Evolutionary conservation across 306 rosid genomes (phyloP).

Genomic region (Lagenaria siceraria): DNA sequence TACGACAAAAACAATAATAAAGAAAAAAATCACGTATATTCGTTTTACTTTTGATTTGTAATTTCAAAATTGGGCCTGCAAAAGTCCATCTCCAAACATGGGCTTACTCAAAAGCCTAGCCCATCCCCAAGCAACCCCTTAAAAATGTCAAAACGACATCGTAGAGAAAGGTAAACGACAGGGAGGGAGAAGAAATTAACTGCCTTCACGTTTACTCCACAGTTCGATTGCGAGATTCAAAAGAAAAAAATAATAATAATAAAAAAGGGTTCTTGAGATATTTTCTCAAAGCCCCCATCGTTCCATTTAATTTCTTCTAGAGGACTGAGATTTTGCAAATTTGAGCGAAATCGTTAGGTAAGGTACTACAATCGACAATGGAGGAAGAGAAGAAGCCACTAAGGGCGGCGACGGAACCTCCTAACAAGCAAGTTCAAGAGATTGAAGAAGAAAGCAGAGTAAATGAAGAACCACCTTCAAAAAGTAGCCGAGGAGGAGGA

Average conservation of each 20-base stretch:
- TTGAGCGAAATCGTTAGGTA: background rate
- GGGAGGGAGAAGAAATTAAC: background rate
- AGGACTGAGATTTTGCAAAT: background rate
- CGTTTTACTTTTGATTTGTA: too few relatives aligned
- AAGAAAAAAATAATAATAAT: background rate
- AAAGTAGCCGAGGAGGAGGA: slow-evolving; percentile 4
- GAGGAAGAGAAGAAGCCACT: slow-evolving; percentile 45
- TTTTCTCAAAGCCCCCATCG: background rate
- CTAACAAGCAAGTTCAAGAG: slow-evolving; percentile 10
- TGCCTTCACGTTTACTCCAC: slow-evolving; percentile 1
- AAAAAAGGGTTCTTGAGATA: background rate
- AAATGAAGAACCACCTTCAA: slow-evolving; percentile 10
- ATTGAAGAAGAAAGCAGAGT: background rate
- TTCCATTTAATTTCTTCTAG: background rate
- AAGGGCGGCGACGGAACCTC: slow-evolving; percentile 26
- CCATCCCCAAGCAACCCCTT: too few relatives aligned
- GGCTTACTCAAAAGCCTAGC: too few relatives aligned
- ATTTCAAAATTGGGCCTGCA: too few relatives aligned
- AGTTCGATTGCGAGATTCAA: background rate
- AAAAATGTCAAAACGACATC: background rate
- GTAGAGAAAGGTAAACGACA: background rate
- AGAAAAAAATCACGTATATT: too few relatives aligned
- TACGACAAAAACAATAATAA: too few relatives aligned
- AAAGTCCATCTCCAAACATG: too few relatives aligned
- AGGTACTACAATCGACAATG: slow-evolving; percentile 33